Percentiles rank a stretch among this genome's conserved stretches.
These are phyloP conservation scores for Massariosphaeria phaeospora DNA, from an alignment of 495 filamentous ascomycete species.

Conservation along the genomic window DNA sequence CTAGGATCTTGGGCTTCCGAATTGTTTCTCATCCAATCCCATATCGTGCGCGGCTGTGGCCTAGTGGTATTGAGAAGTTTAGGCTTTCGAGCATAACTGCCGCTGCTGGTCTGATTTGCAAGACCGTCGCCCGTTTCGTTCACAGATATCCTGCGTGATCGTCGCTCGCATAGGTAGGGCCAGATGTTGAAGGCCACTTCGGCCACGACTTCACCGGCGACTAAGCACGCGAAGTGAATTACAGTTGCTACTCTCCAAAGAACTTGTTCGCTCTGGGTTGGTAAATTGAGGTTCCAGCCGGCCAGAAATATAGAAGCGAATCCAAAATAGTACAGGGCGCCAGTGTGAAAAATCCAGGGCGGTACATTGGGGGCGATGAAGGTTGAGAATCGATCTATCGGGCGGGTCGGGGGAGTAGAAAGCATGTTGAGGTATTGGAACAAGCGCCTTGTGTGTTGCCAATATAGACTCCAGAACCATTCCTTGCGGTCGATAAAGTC, in stretches of 20 bases:
- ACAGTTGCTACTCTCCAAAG: not conserved
- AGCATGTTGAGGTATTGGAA: not conserved
- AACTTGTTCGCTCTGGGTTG: not conserved
- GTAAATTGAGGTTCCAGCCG: not conserved
- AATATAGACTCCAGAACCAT: not conserved
- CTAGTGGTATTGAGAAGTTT: no score
- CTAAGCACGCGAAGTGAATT: no score
- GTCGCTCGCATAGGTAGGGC: no score
- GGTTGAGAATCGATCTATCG: not conserved
- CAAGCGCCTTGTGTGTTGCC: conserved; percentile 4
- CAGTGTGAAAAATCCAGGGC: not conserved
- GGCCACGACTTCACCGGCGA: no score
- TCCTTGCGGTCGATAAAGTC: conserved; percentile 10
- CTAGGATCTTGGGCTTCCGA: no score
- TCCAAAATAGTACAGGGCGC: not conserved
- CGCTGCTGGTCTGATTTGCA: no score
- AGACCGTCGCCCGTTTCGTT: no score
- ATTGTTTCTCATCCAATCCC: no score
- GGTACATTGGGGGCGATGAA: not conserved
- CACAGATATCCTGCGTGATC: no score
- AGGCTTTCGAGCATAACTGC: no score
- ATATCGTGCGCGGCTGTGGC: no score
- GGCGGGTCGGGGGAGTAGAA: not conserved
- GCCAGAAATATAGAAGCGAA: not conserved
- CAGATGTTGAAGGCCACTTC: no score